phyloP scores from a whole-genome alignment of 2,329 filamentous ascomycete species.

The Sporothrix sp. region DNA sequence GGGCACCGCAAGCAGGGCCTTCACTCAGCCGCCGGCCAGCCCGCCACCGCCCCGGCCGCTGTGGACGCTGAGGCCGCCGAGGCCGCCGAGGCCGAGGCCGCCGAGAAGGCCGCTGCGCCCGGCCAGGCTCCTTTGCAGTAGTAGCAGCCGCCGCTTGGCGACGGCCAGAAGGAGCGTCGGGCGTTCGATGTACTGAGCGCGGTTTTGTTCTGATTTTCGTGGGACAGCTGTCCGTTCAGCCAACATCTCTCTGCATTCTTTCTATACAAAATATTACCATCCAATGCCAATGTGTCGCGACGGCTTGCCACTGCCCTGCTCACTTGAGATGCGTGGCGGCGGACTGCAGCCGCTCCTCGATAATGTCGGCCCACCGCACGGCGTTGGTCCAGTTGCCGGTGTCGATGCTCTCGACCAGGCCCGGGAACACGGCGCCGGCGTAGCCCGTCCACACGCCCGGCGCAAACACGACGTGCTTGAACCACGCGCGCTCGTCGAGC shows the following conservation, averaged over 20 bases:
- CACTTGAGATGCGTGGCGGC: too few relatives aligned
- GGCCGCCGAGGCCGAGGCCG: conserved; percentile 12
- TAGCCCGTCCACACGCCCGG: conserved; percentile 86
- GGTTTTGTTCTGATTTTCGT: too few relatives aligned
- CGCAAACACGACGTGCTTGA: conserved; percentile 53
- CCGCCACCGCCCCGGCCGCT: conserved; percentile 3
- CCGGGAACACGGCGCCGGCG: conserved; percentile 60
- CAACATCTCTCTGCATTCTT: too few relatives aligned
- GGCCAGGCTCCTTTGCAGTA: too few relatives aligned
- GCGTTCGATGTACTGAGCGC: too few relatives aligned
- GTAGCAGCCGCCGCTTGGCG: too few relatives aligned
- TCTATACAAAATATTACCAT: too few relatives aligned
- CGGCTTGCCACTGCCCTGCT: too few relatives aligned
- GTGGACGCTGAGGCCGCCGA: conserved; percentile 18
- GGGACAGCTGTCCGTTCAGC: too few relatives aligned
- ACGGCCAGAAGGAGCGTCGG: too few relatives aligned
- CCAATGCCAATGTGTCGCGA: too few relatives aligned
- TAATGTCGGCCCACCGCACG: conserved; percentile 49
- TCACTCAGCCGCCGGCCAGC: conserved; percentile 26
- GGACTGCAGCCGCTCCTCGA: conserved; percentile 39
- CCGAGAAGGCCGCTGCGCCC: conserved; percentile 16
- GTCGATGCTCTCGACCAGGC: conserved; percentile 53
- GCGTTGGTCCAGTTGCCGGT: conserved; percentile 48
- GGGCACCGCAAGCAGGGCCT: conserved; percentile 36
- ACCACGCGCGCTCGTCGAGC: conserved; percentile 73